Evolutionary conservation across 345 rosid species (phyloP), one percentile per base, ranked within the genome.

Genomic region (Odontarrhena argentea): DNA sequence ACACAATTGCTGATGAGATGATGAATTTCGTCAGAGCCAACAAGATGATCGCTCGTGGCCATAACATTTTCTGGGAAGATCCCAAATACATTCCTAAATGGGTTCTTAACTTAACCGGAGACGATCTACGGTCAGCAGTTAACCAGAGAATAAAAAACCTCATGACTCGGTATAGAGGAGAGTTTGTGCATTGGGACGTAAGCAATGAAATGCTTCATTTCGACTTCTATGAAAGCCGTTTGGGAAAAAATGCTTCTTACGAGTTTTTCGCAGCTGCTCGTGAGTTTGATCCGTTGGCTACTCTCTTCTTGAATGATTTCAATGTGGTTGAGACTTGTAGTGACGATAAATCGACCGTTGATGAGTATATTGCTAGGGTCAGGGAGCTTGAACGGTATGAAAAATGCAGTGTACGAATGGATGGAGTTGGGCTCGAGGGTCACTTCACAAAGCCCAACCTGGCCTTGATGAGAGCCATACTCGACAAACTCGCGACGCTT

Each of bases 1-100:
- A 92, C 80, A 82, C 85, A 14, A 30, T 73, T 41, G 26, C 96
- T 8, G 96, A 92, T 51, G 64, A 78, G 60, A 85, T 89, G 93
- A 7, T 89, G 65, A 73, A 78, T 25, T 83, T 89, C 65, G 76
- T 87, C 4, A 65, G 89, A 61, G 80, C 84, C 2, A 85, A 81
- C 78, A 68, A 76, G 47, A 76, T 89, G 48, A 36, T 68, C 13
- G 87, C 83, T 43, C 83, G 98, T 71, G 98, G 98, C 30, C 96
- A 92, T 78, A 89, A 87, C 68, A 87, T 89, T 42, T 92, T 89
- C 82, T 89, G 98, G 96, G 98, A 92, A 74, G 85, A 87, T 58
- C 98, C 96, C 0, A 78, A 45, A 25, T 92, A 85, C 82, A 83
- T 75, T 0, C 97, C 97, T 0, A 41, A 28, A 1, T 89, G 96